Evolutionary conservation across 176 grass and related monocot species (phyloP).

Genomic region (Musa acuminata): DNA sequence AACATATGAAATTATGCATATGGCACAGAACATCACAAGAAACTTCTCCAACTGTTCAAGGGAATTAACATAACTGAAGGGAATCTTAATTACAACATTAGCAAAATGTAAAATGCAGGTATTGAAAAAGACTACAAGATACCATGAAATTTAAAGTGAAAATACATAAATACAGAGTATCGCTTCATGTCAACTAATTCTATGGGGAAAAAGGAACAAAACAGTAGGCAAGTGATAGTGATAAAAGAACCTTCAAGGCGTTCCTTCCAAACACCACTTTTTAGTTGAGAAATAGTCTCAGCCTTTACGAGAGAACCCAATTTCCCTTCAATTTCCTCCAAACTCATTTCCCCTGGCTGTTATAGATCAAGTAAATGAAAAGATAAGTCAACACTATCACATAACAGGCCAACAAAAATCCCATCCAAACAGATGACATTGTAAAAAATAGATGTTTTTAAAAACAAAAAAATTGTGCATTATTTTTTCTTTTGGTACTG

Average conservation of each 20-base stretch:
- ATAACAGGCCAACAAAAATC: no score
- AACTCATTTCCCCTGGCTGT: slow-evolving; percentile 91
- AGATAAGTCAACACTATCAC: slow-evolving; percentile 6
- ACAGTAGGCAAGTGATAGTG: slow-evolving; percentile 3
- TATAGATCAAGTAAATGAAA: slow-evolving; percentile 33
- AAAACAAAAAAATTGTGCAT: no score
- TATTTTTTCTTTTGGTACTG: no score
- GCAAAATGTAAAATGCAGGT: background rate
- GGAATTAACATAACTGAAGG: no score
- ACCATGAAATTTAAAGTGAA: background rate
- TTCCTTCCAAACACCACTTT: slow-evolving; percentile 96
- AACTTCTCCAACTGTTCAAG: no score
- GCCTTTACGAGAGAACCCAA: slow-evolving; percentile 60
- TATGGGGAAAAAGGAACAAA: slow-evolving; percentile 11
- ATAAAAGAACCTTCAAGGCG: slow-evolving; percentile 70
- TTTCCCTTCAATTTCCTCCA: slow-evolving; percentile 93
- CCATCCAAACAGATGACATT: no score
- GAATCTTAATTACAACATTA: no score
- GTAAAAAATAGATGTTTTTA: no score
- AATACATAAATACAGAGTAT: no score
- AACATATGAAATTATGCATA: no score
- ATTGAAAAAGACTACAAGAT: no score
- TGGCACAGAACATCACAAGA: no score
- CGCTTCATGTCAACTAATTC: background rate
- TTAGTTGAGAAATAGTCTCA: slow-evolving; percentile 74